phyloP scores from a whole-genome alignment of 768 basidiomycete genomes.

The Suillus luteus region DNA sequence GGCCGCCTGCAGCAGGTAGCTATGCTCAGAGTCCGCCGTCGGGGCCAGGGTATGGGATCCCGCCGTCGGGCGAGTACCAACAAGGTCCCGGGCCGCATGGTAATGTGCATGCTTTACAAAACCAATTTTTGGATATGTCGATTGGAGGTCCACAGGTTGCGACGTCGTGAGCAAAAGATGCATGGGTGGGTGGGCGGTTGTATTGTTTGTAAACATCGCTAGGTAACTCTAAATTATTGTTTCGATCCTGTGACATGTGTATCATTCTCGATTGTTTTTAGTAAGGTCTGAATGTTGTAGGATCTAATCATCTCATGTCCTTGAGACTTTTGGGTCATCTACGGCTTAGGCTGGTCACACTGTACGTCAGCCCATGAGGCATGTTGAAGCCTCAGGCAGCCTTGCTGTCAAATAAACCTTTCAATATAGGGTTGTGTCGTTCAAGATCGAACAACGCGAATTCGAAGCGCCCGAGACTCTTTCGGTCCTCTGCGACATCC shows the following conservation, averaged over 20 bases:
- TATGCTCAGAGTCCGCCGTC: constrained; percentile 14
- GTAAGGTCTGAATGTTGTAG: not conserved
- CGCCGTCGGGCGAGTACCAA: not conserved
- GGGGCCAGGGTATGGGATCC: constrained; percentile 15
- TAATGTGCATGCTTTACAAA: constrained; percentile 26
- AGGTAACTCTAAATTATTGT: not conserved
- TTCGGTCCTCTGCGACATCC: not conserved
- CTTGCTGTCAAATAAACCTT: not conserved
- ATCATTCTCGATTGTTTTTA: not conserved
- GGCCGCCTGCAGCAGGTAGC: constrained; percentile 15
- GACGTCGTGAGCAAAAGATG: constrained; percentile 3
- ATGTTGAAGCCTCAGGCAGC: not conserved
- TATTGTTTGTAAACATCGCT: not conserved
- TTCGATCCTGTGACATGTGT: not conserved
- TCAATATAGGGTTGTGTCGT: not conserved
- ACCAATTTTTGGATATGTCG: constrained; percentile 35
- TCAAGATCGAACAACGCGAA: not conserved
- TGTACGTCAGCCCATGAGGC: not conserved
- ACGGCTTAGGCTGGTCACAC: too few relatives aligned
- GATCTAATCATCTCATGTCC: not conserved
- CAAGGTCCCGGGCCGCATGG: constrained; percentile 11
- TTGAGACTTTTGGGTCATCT: not conserved
- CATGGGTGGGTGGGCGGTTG: not conserved
- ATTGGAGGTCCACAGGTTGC: constrained; percentile 21
- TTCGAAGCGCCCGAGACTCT: not conserved